phyloP scores from a whole-genome alignment of 129 eudicot species.

The Gnaphalium uliginosum region DNA sequence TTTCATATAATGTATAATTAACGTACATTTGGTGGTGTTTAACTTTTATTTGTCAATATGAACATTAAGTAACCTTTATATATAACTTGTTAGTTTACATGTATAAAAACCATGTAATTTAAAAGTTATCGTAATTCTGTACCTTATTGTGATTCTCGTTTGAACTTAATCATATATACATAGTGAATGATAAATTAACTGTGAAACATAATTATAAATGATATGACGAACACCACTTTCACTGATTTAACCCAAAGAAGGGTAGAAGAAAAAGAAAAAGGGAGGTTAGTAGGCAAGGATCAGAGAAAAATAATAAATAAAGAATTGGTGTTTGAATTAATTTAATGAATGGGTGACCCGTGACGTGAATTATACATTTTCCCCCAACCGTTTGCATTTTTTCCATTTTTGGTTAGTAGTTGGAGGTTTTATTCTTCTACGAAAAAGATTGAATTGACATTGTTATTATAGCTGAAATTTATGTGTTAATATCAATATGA shows the following conservation, averaged over 20 bases:
- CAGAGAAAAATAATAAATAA: not conserved
- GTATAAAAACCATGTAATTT: too few relatives aligned
- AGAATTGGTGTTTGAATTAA: not conserved
- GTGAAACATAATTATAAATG: not conserved
- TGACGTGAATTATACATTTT: conserved; percentile 31
- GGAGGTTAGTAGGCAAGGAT: too few relatives aligned
- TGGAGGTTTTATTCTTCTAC: not conserved
- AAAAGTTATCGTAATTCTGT: too few relatives aligned
- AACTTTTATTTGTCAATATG: too few relatives aligned
- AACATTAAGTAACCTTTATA: too few relatives aligned
- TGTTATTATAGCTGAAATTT: not conserved
- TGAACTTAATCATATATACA: too few relatives aligned
- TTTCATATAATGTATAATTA: too few relatives aligned
- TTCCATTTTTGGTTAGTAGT: conserved; percentile 23
- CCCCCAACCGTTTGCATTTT: conserved; percentile 17
- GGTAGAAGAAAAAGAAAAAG: not conserved
- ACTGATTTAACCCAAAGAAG: too few relatives aligned
- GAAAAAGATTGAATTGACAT: not conserved
- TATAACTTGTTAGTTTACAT: too few relatives aligned
- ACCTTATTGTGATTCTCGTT: too few relatives aligned
- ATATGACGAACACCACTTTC: too few relatives aligned
- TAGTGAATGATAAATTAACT: not conserved
- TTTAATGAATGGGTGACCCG: conserved; percentile 16
- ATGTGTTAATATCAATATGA: not conserved
- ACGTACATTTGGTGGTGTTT: too few relatives aligned